Conservation (phyloP, 352 stramenopile genomes). For the Phytophthora meadii region DNA sequence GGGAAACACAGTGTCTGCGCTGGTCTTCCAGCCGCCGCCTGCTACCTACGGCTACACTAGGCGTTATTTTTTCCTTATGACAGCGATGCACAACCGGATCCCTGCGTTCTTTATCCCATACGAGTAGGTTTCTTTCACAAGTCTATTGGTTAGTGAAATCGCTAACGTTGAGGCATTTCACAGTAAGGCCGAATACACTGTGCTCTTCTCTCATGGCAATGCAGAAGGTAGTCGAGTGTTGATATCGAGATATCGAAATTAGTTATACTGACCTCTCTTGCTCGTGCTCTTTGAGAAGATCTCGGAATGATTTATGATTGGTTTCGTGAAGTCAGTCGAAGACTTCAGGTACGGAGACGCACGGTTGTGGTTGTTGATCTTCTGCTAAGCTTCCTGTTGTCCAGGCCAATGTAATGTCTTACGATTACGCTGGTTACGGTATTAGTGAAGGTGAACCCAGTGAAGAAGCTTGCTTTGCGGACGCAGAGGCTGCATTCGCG, state of each 20-base stretch:
- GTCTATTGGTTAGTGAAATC: slow-evolving; percentile 6
- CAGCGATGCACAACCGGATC: slow-evolving; percentile 88
- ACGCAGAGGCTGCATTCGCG: slow-evolving; percentile 96
- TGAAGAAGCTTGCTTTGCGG: slow-evolving; percentile 95
- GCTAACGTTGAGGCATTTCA: slow-evolving; percentile 20
- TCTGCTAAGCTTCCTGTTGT: slow-evolving; percentile 1
- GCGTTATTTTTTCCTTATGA: slow-evolving; percentile 95
- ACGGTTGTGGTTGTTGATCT: not conserved
- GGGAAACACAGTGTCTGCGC: slow-evolving; percentile 78
- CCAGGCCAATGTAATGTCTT: slow-evolving; percentile 90
- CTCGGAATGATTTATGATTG: slow-evolving; percentile 98
- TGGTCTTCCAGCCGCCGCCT: slow-evolving; percentile 91
- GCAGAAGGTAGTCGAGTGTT: slow-evolving; percentile 81
- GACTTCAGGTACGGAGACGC: slow-evolving; percentile 54
- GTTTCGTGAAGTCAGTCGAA: slow-evolving; percentile 93
- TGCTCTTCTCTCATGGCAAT: slow-evolving; percentile 98
- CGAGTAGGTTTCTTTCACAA: slow-evolving; percentile 51
- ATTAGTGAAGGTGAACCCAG: slow-evolving; percentile 93
- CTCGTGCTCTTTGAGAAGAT: slow-evolving; percentile 55
- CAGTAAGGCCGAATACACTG: slow-evolving; percentile 92
- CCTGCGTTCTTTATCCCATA: slow-evolving; percentile 96
- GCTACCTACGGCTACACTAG: slow-evolving; percentile 79
- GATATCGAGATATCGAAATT: not conserved
- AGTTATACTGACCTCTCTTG: not conserved
- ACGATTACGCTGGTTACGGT: slow-evolving; percentile 98